Base-by-base conservation (phyloP, 306 rosid genomes). In the Sechiopsis laciniata region DNA sequence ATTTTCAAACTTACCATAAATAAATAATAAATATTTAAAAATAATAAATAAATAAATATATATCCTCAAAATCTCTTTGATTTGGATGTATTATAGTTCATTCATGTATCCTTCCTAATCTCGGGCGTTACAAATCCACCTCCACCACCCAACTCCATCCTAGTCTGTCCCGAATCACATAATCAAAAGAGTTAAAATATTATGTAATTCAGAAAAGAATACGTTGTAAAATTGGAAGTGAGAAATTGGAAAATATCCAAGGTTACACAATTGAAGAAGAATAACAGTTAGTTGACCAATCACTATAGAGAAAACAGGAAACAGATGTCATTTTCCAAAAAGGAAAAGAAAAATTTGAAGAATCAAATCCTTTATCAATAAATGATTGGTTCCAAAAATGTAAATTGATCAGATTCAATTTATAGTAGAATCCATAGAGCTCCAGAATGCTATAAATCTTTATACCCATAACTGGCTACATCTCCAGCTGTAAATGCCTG, bases 401-500 rank as follows among this genome's bases (percentile, higher is more conserved):
- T 51, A 26, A 70, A 70, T 58, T 60, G 51, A 70, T 51, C 9
- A 73, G 66, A 73, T 73, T 46, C 76, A 73, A 56, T 55, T 32
- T 20, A 73, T 13, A 32, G 64, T 35, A 14, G 57, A 46, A 68
- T 48, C 32, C 56, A 5, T 46, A 20, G 46, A 35, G 24, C 29
- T 54, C 19, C 35, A 17, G 54, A 55, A 20, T 11, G 51, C 53
- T 54, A 32, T 72, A 51, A 70, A 19, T 55, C 54, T 73, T 42
- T 73, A 73, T 73, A 73, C 72, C 50, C 72, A 60, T 8, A 59
- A 51, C n/a, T 16, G 29, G 10, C 2, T 51, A 29, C 52, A 51
- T 61, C 72, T 75, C 82, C 79, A 82, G 80, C 77, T 74, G 79
- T 76, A 22, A 63, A 72, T 50, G 71, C 52, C 75, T 73, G 57